Evolutionary conservation across 768 basidiomycete genomes (phyloP), one percentile per base, ranked within the genome.

Genomic region (Boletus rubescentipes): DNA sequence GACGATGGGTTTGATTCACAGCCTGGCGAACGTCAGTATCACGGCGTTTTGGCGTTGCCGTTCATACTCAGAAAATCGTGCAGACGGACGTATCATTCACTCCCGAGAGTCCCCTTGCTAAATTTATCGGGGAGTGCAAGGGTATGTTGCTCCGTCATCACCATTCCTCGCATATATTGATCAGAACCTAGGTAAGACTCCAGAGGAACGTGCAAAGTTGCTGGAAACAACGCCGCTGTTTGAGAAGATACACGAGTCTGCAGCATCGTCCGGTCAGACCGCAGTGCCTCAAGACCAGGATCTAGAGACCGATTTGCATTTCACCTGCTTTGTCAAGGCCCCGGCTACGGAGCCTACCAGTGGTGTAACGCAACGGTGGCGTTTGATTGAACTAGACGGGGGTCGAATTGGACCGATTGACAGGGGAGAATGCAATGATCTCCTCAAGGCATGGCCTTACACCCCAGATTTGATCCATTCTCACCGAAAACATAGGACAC

Each of bases 381-480:
- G 87, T 42, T 68, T 97, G 8, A 73, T 96, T 41, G 95, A 97
- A 69, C 74, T 98, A 43, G 93, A 97, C 71, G 94, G 94, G 1
- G 73, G 83, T 39, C 73, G 94, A 40, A 71, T 67, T 9, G 90
- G 90, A 4, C 93, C 94, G 1, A 76, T 97, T 60, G 93, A 97
- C 66, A 79, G 86, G 59, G 91, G 91, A 0, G 74, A 76, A 53
- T 83, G 82, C 58, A 70, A 55, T 1, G 75, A 88, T 64, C 71
- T 93, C 40, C 67, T 93, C 46, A 65, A 75, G 66, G 89, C 81
- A 62, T n/a, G 41, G 6, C 31, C 15, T 32, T 43, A 30, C 36
- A 31, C 9, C n/a, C 1, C 38, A 29, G 3, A 39, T 23, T 14
- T 18, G 6, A 7, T 46, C 5, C 20, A 16, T 49, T 47, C 44